Percentiles rank a stretch among this genome's conserved stretches.
Evolutionary conservation across 352 stramenopile species (phyloP).

Genomic region (Phytophthora chlamydospora): DNA sequence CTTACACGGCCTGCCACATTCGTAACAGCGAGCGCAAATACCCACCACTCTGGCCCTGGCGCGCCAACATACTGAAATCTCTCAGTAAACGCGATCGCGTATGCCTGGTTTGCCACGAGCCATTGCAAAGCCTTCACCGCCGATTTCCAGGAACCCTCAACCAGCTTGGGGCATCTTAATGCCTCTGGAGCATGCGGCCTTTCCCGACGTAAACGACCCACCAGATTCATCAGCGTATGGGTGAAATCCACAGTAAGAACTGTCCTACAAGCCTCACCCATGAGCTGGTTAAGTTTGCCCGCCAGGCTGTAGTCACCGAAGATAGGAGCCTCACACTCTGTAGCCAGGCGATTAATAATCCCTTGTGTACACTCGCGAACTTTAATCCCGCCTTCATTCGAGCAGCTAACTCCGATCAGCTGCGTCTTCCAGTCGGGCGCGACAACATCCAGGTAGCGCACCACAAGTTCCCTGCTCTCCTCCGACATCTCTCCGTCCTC

Average conservation of each 20-base stretch:
- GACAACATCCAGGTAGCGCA: conserved; percentile 26
- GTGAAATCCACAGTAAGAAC: conserved; percentile 24
- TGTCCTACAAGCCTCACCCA: conserved; percentile 20
- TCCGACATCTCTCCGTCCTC: conserved; percentile 6
- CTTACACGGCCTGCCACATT: conserved; percentile 18
- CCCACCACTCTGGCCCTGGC: conserved; percentile 28
- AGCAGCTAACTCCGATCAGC: conserved; percentile 27
- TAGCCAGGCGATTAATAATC: conserved; percentile 18
- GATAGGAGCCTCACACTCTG: conserved; percentile 14
- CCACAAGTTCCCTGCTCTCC: conserved; percentile 22
- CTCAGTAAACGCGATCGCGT: conserved; percentile 11
- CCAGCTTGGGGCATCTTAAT: conserved; percentile 19
- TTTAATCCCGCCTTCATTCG: conserved; percentile 3
- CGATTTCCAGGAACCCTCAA: conserved; percentile 28
- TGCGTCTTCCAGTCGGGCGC: conserved; percentile 21
- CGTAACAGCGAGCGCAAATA: conserved; percentile 23
- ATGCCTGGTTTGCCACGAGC: conserved; percentile 18
- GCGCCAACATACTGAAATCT: conserved; percentile 1
- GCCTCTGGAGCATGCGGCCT: conserved; percentile 3
- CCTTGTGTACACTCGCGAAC: conserved; percentile 9
- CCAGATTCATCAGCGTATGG: conserved; percentile 19
- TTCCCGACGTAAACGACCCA: conserved; percentile 19
- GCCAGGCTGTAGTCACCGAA: conserved; percentile 17
- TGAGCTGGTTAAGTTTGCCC: conserved; percentile 28
- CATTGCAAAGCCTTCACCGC: conserved; percentile 17